Conservation (phyloP, 495 filamentous ascomycete species). For the Staphylotrichum longicolle region DNA sequence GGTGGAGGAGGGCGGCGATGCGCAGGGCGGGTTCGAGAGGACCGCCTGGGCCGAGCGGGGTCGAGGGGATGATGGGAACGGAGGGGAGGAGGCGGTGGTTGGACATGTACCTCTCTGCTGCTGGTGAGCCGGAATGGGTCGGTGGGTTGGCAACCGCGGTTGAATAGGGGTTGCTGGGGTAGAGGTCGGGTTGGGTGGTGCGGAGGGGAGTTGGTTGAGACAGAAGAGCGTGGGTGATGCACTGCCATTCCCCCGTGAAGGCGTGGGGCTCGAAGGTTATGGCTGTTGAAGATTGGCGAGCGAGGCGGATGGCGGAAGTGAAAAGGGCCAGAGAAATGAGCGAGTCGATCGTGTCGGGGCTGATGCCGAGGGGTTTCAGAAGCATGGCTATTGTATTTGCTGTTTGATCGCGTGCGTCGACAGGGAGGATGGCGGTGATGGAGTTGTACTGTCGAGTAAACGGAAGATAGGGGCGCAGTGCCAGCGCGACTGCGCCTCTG, state of each 20-base stretch:
- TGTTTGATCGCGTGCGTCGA: constrained; percentile 12
- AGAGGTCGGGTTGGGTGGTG: not conserved
- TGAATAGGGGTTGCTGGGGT: constrained; percentile 8
- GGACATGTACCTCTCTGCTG: constrained; percentile 22
- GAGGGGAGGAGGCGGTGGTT: constrained; percentile 25
- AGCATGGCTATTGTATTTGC: constrained; percentile 15
- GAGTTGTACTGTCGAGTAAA: constrained; percentile 20
- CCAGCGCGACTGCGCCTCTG: constrained; percentile 30
- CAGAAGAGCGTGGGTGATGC: constrained; percentile 28
- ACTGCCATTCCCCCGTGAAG: constrained; percentile 32
- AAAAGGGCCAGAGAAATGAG: constrained; percentile 25
- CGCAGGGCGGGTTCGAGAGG: constrained; percentile 29
- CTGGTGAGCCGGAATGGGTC: not conserved
- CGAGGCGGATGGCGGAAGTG: constrained; percentile 20
- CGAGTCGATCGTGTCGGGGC: constrained; percentile 15
- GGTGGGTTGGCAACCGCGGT: constrained; percentile 2
- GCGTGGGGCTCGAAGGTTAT: constrained; percentile 29
- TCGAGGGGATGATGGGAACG: constrained; percentile 16
- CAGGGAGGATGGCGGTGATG: constrained; percentile 17
- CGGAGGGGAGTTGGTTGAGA: constrained; percentile 25
- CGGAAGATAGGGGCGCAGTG: constrained; percentile 26
- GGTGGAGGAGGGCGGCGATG: constrained; percentile 26
- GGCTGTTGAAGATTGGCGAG: constrained; percentile 18
- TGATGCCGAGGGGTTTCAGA: constrained; percentile 21
- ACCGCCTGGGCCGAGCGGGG: not conserved